Conservation (phyloP, 2,329 filamentous ascomycete species). For the Talaromyces sp. region DNA sequence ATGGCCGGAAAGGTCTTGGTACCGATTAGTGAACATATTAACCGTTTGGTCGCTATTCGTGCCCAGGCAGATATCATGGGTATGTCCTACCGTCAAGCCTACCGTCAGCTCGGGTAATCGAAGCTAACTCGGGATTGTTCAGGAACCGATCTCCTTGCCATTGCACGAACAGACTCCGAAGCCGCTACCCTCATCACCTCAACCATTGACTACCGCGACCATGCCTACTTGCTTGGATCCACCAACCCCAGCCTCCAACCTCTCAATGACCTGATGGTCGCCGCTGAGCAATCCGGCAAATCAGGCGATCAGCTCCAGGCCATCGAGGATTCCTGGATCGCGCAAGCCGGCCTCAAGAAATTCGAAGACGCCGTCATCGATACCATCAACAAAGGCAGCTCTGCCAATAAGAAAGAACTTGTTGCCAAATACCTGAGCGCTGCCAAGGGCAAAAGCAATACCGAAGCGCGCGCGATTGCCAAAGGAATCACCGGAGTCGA, state of each 20-base stretch:
- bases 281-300: slow-evolving; percentile 79
- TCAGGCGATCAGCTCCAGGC: slow-evolving; percentile 74
- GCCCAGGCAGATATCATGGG: slow-evolving; percentile 99
- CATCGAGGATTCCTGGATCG: slow-evolving; percentile 86
- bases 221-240: slow-evolving; percentile 83
- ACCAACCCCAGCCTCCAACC: slow-evolving; percentile 84
- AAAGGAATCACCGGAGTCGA: slow-evolving; percentile 73
- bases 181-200: slow-evolving; percentile 95
- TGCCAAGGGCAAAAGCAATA: slow-evolving; percentile 79
- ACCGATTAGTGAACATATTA: slow-evolving; percentile 96
- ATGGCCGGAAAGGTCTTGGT: slow-evolving; percentile 99
- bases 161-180: slow-evolving; percentile 95
- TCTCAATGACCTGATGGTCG: slow-evolving; percentile 85
- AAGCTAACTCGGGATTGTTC: neutral
- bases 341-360: slow-evolving; percentile 74
- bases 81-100: slow-evolving; percentile 28
- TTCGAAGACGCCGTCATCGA: slow-evolving; percentile 88
- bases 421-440: slow-evolving; percentile 64
- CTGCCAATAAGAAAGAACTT: slow-evolving; percentile 64
- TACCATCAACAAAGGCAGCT: slow-evolving; percentile 67
- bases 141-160: slow-evolving; percentile 77
- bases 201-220: slow-evolving; percentile 92
- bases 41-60: slow-evolving; percentile 91
- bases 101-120: no score
- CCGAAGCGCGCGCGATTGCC: slow-evolving; percentile 76